phyloP scores from a whole-genome alignment of 192 early-diverging fungal genomes.

The Allomyces macrogynus region DNA sequence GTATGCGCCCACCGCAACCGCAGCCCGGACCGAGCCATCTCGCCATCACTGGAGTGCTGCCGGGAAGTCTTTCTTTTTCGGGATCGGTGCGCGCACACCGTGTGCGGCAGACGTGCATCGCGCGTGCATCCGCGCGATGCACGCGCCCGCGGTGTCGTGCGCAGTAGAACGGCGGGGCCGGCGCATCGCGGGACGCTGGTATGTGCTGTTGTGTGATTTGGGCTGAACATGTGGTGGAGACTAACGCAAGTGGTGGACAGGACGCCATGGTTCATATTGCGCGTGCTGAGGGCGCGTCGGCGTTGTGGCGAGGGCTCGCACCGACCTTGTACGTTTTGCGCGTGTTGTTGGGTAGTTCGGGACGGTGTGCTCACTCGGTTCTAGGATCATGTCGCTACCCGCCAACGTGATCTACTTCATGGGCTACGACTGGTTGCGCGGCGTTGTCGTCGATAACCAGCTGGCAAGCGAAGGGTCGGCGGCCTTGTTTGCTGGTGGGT shows the following conservation, averaged over 20 bases:
- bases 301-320: constrained; percentile 69
- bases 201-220: too few relatives aligned
- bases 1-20: neutral
- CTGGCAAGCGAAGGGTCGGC: constrained; percentile 29
- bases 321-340: constrained; percentile 38
- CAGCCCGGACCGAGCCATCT: neutral
- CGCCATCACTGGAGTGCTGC: neutral
- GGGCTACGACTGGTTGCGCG: constrained; percentile 72
- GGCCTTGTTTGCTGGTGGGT: constrained; percentile 50
- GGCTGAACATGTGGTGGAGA: neutral
- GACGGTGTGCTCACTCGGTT: neutral
- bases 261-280: constrained; percentile 59
- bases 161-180: too few relatives aligned
- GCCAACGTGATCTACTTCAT: constrained; percentile 85
- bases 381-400: constrained; percentile 57
- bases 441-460: constrained; percentile 9
- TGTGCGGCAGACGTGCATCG: neutral
- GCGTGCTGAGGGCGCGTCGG: constrained; percentile 51
- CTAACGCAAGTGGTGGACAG: constrained; percentile 8
- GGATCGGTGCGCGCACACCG: neutral
- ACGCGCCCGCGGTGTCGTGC: neutral
- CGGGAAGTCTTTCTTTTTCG: neutral
- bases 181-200: too few relatives aligned
- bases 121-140: neutral
- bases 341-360: neutral